Evolutionary conservation across 805 yeast genomes (phyloP), one percentile per base, ranked within the genome.

Genomic region (Candida parachauliodes): DNA sequence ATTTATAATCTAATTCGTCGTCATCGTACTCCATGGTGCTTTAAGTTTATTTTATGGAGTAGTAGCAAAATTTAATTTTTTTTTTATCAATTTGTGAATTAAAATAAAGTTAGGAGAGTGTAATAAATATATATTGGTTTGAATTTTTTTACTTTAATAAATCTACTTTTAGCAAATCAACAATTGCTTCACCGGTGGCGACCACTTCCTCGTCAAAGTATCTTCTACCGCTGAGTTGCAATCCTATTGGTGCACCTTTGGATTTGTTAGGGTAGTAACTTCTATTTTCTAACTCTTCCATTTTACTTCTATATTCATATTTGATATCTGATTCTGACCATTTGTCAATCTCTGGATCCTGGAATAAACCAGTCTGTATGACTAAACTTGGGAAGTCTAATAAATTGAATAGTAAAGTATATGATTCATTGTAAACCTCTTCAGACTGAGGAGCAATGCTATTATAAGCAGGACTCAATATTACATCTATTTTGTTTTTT

Each of bases 371-470:
- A 5, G 86, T 74, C 49, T 83, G 87, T 59, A 77, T 65, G 1
- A 72, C 68, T 42, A 80, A 74, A 28, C 79, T 75, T 30, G 93
- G 88, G 52, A 77, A 68, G 57, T 84, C 93, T 44, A 83, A 58
- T 40, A 83, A 52, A 60, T 84, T 84, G 76, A 79, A 85, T 44
- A 82, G 68, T 3, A 88, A 64, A 4, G 91, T 83, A 67, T 84
- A 85, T 3, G 88, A 83, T 88, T 91, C 84, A 59, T 82, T 82
- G 56, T 74, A 76, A 6, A 82, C 72, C 36, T 72, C 67, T 34
- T 72, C 76, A 16, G 83, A 76, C 36, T 70, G 71, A 31, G 88
- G 85, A n/a, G 91, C 86, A 34, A 78, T 79, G 44, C 81, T 81
- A 40, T 73, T 75, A 57, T 80, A 78, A 4, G 79, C 73, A 42